Conservation (phyloP, 179 eudicot genomes). For the Silene vulgaris region DNA sequence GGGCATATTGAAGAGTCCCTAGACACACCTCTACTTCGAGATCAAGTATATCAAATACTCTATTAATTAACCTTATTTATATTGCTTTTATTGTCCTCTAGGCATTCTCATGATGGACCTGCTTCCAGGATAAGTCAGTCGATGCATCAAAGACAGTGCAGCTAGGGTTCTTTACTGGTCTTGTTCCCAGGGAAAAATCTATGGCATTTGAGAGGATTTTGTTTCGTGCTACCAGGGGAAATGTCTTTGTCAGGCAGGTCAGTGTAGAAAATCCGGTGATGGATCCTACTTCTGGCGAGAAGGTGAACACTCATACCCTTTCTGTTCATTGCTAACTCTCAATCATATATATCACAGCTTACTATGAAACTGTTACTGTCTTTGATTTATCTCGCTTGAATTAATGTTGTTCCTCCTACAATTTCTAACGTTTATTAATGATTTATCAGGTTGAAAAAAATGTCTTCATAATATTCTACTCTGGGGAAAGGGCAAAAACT, state of each 20-base stretch:
- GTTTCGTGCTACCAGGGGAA: conserved; percentile 98
- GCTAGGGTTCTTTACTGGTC: conserved; percentile 72
- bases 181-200: conserved; percentile 70
- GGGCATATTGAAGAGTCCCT: conserved; percentile 49
- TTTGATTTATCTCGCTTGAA: no score
- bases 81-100: background rate
- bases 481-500: conserved; percentile 88
- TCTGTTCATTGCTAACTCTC: background rate
- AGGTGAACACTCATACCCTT: conserved; percentile 39
- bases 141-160: conserved; percentile 67
- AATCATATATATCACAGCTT: background rate
- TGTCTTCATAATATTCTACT: conserved; percentile 87
- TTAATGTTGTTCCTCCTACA: background rate
- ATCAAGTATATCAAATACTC: conserved; percentile 42
- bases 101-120: conserved; percentile 17
- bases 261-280: conserved; percentile 65
- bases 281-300: conserved; percentile 82
- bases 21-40: conserved; percentile 68
- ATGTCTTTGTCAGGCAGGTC: conserved; percentile 90
- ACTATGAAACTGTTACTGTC: background rate
- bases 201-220: conserved; percentile 91
- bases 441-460: conserved; percentile 75
- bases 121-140: conserved; percentile 42
- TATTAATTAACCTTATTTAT: background rate
- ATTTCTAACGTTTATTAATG: background rate